Evolutionary conservation across 2,329 filamentous ascomycete genomes (phyloP).

Genomic region (Lachnellula subtilissima): DNA sequence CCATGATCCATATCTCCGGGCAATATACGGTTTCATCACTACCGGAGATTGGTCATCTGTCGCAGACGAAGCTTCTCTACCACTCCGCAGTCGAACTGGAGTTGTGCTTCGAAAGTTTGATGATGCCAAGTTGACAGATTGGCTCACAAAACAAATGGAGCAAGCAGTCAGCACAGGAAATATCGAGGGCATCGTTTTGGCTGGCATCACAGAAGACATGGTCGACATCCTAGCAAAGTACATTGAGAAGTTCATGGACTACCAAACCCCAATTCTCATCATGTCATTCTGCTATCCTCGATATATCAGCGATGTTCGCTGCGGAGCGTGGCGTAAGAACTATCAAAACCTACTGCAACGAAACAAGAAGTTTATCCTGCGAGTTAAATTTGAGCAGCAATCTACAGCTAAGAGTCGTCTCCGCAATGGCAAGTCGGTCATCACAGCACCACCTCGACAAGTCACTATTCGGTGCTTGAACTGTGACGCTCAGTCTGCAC

Average conservation of each 20-base stretch:
- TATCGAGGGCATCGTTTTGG: constrained; percentile 72
- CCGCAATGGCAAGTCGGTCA: constrained; percentile 56
- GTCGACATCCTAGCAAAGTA: constrained; percentile 74
- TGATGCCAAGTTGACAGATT: constrained; percentile 58
- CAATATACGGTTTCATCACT: constrained; percentile 72
- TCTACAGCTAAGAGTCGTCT: constrained; percentile 60
- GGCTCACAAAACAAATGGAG: constrained; percentile 62
- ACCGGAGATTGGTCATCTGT: constrained; percentile 73
- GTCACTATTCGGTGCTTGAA: constrained; percentile 73
- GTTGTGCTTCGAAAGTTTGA: constrained; percentile 65
- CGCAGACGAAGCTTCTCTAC: constrained; percentile 66
- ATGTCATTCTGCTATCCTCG: constrained; percentile 69
- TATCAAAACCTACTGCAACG: constrained; percentile 69
- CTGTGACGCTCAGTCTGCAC: constrained; percentile 59
- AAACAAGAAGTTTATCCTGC: constrained; percentile 68
- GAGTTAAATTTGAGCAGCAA: constrained; percentile 55
- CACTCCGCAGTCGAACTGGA: constrained; percentile 68
- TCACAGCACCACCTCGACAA: constrained; percentile 62
- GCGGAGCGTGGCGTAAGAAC: constrained; percentile 65
- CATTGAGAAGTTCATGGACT: constrained; percentile 69
- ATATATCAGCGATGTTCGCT: constrained; percentile 73
- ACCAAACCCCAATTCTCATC: constrained; percentile 73
- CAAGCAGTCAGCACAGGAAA: constrained; percentile 62
- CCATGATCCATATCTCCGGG: constrained; percentile 73
- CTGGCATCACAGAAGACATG: constrained; percentile 67